These are phyloP conservation scores for Fermentozyma sake DNA, from an alignment of 1,139 yeast genomes.

Conservation along the genomic window DNA sequence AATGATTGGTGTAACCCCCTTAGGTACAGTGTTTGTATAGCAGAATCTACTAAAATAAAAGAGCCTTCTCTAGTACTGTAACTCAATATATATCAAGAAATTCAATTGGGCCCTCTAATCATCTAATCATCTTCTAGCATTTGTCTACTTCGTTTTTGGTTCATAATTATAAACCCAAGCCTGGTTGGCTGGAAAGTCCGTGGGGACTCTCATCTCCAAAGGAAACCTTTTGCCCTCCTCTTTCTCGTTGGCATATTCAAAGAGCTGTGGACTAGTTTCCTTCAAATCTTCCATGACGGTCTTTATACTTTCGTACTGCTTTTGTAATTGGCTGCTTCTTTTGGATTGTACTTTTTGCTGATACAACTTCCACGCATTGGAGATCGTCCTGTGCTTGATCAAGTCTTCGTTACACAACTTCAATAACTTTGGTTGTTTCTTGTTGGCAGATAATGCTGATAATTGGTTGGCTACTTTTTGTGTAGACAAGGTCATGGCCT, in stretches of 20 bases:
- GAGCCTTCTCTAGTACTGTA: constrained; percentile 4
- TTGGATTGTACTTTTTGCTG: constrained; percentile 45
- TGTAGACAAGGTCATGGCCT: constrained; percentile 50
- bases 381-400: constrained; percentile 78
- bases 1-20: too few species aligned
- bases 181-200: constrained; percentile 83
- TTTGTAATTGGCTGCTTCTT: constrained; percentile 44
- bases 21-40: constrained; percentile 2
- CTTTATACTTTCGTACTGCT: constrained; percentile 63
- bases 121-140: too few species aligned
- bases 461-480: constrained; percentile 70
- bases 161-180: constrained; percentile 72
- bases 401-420: constrained; percentile 77
- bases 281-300: constrained; percentile 75
- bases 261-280: constrained; percentile 41
- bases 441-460: constrained; percentile 79
- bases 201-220: constrained; percentile 79
- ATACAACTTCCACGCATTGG: constrained; percentile 74
- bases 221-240: constrained; percentile 59
- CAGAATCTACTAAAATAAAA: too few species aligned
- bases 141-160: constrained; percentile 6
- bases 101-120: too few species aligned
- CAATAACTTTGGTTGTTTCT: constrained; percentile 81
- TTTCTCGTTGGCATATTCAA: constrained; percentile 45
- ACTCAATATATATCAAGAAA: constrained; percentile 4